Percentiles rank a stretch among this genome's conserved stretches.
These are phyloP conservation scores for Scutellaria barbata DNA, from an alignment of 257 asterid species.

Conservation along the genomic window DNA sequence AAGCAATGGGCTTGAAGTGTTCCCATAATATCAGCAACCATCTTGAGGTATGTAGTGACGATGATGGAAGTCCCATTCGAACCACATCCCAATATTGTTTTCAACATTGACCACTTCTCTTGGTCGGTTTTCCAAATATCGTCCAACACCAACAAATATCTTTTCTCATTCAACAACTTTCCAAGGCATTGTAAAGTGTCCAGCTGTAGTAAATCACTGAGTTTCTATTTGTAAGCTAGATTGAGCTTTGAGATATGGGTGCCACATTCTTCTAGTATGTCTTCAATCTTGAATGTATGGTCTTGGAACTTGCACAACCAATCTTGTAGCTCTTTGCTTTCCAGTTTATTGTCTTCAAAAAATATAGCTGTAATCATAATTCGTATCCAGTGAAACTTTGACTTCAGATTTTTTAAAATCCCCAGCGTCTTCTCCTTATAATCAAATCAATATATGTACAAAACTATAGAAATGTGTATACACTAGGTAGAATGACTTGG, in stretches of 20 bases:
- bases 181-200: constrained; percentile 34
- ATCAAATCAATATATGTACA: too few species aligned
- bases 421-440: too few species aligned
- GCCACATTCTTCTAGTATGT: constrained; percentile 37
- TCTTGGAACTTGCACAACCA: too few species aligned
- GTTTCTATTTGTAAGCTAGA: not conserved
- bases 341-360: too few species aligned
- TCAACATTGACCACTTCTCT: constrained; percentile 38
- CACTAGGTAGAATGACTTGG: too few species aligned
- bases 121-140: constrained; percentile 36
- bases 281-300: constrained; percentile 42
- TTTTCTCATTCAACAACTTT: constrained; percentile 32
- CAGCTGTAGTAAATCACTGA: constrained; percentile 19
- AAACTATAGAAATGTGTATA: too few species aligned
- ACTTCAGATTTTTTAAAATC: too few species aligned
- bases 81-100: constrained; percentile 31
- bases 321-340: too few species aligned
- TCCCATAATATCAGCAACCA: too few species aligned
- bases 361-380: too few species aligned
- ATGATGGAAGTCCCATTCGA: constrained; percentile 34
- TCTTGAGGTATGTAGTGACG: constrained; percentile 13
- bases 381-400: too few species aligned
- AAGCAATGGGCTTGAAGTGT: constrained; percentile 19
- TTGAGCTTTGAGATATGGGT: not conserved
- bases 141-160: constrained; percentile 39